phyloP scores from a whole-genome alignment of 108 stramenopile species.

The Asterionellopsis glacialis region DNA sequence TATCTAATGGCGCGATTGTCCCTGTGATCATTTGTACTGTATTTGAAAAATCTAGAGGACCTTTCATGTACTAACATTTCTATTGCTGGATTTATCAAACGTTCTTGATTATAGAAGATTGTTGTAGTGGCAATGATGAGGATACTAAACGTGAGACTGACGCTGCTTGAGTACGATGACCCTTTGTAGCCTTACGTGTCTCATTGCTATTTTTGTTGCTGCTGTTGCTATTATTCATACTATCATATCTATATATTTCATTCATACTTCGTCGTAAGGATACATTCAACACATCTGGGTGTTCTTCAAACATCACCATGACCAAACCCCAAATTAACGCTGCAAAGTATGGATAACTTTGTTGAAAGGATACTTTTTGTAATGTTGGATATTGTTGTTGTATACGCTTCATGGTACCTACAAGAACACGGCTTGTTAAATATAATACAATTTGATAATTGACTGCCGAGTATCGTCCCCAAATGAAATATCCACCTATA shows the following conservation, averaged over 20 bases:
- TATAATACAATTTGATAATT: conserved; percentile 82
- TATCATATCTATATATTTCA: conserved; percentile 78
- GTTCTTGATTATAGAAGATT: too few species aligned
- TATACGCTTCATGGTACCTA: conserved; percentile 48
- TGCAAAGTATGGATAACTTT: conserved; percentile 51
- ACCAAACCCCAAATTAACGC: conserved; percentile 74
- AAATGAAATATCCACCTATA: conserved; percentile 74
- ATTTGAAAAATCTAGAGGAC: too few species aligned
- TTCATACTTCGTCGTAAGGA: conserved; percentile 80
- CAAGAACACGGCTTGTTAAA: conserved; percentile 70
- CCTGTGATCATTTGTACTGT: too few species aligned
- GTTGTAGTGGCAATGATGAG: too few species aligned
- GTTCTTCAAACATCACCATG: conserved; percentile 81
- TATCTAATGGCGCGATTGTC: too few species aligned
- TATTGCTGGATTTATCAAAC: too few species aligned
- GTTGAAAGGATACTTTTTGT: conserved; percentile 30
- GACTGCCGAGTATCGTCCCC: conserved; percentile 72
- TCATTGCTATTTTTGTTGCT: too few species aligned
- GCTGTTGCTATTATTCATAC: too few species aligned
- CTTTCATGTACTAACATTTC: too few species aligned
- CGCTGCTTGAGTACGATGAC: too few species aligned
- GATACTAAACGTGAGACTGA: too few species aligned
- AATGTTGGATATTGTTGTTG: conserved; percentile 11
- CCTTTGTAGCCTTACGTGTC: too few species aligned
- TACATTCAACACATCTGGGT: conserved; percentile 72